Conservation (phyloP, 1,284 basidiomycete genomes). For the Cryptococcus amylolentus region DNA sequence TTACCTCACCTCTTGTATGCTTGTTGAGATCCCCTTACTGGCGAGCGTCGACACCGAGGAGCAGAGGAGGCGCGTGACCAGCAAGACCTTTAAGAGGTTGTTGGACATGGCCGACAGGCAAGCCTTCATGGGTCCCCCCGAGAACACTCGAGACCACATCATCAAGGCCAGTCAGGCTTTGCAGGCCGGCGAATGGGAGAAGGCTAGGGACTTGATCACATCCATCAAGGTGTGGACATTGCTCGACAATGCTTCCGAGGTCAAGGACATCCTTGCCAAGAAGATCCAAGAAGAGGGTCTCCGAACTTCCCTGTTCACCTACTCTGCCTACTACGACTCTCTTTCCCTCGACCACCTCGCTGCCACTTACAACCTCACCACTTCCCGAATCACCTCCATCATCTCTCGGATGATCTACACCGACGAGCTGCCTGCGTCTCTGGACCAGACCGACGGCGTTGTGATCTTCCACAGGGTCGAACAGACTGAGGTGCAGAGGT, state of each 20-base stretch:
- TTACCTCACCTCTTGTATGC: conserved; percentile 97
- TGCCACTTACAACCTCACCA: conserved; percentile 77
- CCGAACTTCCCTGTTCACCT: conserved; percentile 97
- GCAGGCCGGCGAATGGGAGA: conserved; percentile 95
- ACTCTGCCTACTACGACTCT: conserved; percentile 89
- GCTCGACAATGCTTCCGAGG: conserved; percentile 81
- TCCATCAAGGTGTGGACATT: conserved; percentile 98
- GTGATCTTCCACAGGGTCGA: conserved; percentile 88
- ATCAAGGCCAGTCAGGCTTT: conserved; percentile 98
- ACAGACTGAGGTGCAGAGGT: conserved; percentile 80
- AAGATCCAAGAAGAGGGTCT: conserved; percentile 98
- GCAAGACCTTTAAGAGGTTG: conserved; percentile 90
- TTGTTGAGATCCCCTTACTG: conserved; percentile 92
- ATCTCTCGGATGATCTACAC: conserved; percentile 99
- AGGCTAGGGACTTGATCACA: conserved; percentile 85
- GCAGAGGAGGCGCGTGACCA: conserved; percentile 83
- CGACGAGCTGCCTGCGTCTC: conserved; percentile 87
- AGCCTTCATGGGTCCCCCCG: conserved; percentile 96
- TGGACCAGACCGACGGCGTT: conserved; percentile 83
- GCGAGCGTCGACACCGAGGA: conserved; percentile 94
- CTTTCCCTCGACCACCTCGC: conserved; percentile 83
- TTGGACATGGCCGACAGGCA: conserved; percentile 97
- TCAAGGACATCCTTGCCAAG: conserved; percentile 91
- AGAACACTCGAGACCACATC: conserved; percentile 97
- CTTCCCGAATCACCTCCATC: conserved; percentile 79